Evolutionary conservation across 306 rosid species (phyloP).

Genomic region (Pterocarpus macrocarpus): DNA sequence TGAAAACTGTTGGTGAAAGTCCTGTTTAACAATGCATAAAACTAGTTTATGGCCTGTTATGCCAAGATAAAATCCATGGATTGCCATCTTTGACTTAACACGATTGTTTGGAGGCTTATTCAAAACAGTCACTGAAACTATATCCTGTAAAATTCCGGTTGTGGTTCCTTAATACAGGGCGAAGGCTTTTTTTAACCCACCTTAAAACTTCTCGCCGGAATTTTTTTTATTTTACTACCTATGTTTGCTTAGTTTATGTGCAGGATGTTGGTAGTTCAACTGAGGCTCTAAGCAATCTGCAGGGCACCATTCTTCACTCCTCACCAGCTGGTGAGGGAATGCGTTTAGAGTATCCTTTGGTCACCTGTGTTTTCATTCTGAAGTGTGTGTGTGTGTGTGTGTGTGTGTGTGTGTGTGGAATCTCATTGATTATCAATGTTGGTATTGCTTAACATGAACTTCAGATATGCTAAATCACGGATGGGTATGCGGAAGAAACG

Average conservation of each 20-base stretch:
- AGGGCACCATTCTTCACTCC: constrained; percentile 83
- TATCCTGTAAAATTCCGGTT: not conserved
- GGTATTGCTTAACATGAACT: constrained; percentile 64
- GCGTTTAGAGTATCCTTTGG: constrained; percentile 91
- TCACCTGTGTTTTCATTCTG: not conserved
- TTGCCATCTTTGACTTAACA: constrained; percentile 9
- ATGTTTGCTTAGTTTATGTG: constrained; percentile 33
- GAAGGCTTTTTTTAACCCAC: not conserved
- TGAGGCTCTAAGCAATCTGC: constrained; percentile 76
- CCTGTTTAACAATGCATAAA: not conserved
- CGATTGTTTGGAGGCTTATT: constrained; percentile 26
- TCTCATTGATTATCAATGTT: constrained; percentile 7
- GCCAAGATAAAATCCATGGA: constrained; percentile 7
- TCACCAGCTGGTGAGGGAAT: constrained; percentile 89
- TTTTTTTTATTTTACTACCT: not conserved
- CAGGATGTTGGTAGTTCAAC: constrained; percentile 80
- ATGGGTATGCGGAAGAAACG: constrained; percentile 95
- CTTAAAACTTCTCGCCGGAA: not conserved
- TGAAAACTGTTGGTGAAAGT: not conserved
- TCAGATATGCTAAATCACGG: constrained; percentile 88
- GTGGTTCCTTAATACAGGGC: not conserved
- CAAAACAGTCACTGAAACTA: not conserved
- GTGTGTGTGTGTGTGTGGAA: not conserved
- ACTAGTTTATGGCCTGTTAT: not conserved
- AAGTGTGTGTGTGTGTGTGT: not conserved